Evolutionary conservation across 2,329 filamentous ascomycete genomes (phyloP), one percentile per base, ranked within the genome.

Genomic region (Aspergillus pseudoviridinutans): DNA sequence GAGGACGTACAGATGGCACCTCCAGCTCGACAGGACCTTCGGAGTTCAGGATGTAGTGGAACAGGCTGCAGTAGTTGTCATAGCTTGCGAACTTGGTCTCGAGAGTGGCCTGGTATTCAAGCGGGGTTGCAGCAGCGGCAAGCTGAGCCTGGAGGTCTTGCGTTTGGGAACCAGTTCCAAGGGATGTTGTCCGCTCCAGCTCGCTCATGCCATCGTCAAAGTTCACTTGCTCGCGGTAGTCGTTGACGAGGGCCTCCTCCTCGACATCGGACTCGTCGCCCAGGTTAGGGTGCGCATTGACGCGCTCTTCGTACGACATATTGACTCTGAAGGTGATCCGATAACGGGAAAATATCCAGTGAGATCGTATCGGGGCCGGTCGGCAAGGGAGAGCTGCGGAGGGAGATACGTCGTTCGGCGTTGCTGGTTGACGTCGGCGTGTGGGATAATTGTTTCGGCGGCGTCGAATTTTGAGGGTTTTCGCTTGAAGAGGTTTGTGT

Each of bases 41-140:
- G 52, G 93, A 97, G 85, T 99, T 99, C 74, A 99, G 83, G 76
- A 99, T 97, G 80, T 91, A 97, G 82, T 99, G 94, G 82, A 99
- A 99, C 69, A 99, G 82, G 78, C 91, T 96, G 87, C 94, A 99
- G 85, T 99, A 99, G 76, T 91, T 91, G 81, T 99, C 94, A 83
- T 99, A 99, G 81, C 92, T 97, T 77, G 91, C 88, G 81, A 97
- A 97, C 81, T 97, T 97, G 76, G 91, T 90, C 78, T 97, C 94
- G 56, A 99, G 84, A 35, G 92, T 91, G 50, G 94, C 94, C 72
- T 94, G 92, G 78, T 96, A 97, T 75, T 99, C 94, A 66, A 99
- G 84, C 53, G 94, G 94, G 71, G 94, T 93, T 64, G 94, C 94
- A 59, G 94, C 94, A 65, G 92, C 91, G 64, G 88, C 88, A 63